phyloP scores from a whole-genome alignment of 495 filamentous ascomycete species.

The Tuber melanosporum region DNA sequence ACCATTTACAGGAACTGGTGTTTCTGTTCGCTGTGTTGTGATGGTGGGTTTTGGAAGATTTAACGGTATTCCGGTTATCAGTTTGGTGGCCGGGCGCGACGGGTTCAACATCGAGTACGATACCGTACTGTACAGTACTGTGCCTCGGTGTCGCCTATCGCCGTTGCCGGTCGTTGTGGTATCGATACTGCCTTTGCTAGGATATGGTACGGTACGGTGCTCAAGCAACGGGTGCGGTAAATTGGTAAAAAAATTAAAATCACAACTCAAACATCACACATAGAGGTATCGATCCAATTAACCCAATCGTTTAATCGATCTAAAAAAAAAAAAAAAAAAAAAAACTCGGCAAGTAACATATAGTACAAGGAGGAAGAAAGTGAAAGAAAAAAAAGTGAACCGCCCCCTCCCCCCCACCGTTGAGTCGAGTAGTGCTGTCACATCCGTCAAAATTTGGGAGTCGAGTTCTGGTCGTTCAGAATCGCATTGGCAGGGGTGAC shows the following conservation, averaged over 20 bases:
- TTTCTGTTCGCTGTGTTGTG: no score
- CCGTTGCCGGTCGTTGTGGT: neutral
- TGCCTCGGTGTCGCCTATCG: no score
- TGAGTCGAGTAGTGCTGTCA: neutral
- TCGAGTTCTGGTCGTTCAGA: neutral
- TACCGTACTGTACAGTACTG: no score
- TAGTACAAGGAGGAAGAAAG: neutral
- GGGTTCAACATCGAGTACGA: no score
- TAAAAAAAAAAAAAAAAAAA: neutral
- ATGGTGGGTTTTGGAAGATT: no score
- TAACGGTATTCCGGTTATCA: no score
- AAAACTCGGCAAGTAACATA: neutral
- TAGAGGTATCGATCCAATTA: neutral
- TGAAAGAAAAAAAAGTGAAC: no score
- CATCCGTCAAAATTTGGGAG: neutral
- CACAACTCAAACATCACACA: neutral
- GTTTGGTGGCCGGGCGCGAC: no score
- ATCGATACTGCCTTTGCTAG: neutral
- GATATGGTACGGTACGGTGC: neutral
- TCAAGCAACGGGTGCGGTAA: neutral
- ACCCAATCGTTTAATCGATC: neutral
- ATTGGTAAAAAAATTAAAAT: neutral
- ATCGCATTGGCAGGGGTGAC: neutral
- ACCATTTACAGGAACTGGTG: no score
- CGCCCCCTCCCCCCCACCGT: neutral